phyloP scores from a whole-genome alignment of 169 alveolate genomes.

The Plasmodium gallinaceum region DNA sequence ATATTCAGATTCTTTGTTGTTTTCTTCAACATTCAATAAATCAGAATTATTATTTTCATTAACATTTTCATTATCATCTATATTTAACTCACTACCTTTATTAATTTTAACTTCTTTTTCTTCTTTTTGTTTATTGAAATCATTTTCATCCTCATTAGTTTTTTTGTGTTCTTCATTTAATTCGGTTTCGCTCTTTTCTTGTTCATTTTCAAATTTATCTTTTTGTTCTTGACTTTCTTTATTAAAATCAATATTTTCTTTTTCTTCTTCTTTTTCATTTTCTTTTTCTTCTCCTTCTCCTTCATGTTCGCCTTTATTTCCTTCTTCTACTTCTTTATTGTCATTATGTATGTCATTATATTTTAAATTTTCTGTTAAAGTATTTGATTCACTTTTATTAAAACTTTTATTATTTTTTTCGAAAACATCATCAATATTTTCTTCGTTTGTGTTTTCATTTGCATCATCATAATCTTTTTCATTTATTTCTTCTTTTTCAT shows the following conservation, averaged over 20 bases:
- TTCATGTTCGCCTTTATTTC: conserved; percentile 22
- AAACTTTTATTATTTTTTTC: conserved; percentile 45
- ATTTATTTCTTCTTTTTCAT: conserved; percentile 58
- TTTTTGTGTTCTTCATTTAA: neutral
- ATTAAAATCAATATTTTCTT: conserved; percentile 21
- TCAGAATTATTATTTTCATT: conserved; percentile 14
- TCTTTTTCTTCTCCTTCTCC: conserved; percentile 44
- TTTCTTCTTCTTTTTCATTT: neutral
- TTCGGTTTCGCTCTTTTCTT: neutral
- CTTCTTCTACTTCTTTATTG: conserved; percentile 22
- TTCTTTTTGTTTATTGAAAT: neutral
- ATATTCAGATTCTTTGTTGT: neutral
- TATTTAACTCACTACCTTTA: conserved; percentile 3
- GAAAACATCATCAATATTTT: conserved; percentile 79
- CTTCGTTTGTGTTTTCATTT: conserved; percentile 37
- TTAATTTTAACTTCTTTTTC: neutral
- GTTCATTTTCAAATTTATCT: neutral
- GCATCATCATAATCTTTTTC: conserved; percentile 79
- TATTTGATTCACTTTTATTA: conserved; percentile 28
- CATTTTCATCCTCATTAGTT: neutral
- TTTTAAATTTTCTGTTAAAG: neutral
- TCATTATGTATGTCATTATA: conserved; percentile 5
- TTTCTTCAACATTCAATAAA: conserved; percentile 6
- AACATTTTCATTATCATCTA: conserved; percentile 4
- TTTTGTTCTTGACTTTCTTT: conserved; percentile 30